Evolutionary conservation across 2,329 filamentous ascomycete genomes (phyloP), one percentile per base, ranked within the genome.

Genomic region (Harringtonia lauricola): DNA sequence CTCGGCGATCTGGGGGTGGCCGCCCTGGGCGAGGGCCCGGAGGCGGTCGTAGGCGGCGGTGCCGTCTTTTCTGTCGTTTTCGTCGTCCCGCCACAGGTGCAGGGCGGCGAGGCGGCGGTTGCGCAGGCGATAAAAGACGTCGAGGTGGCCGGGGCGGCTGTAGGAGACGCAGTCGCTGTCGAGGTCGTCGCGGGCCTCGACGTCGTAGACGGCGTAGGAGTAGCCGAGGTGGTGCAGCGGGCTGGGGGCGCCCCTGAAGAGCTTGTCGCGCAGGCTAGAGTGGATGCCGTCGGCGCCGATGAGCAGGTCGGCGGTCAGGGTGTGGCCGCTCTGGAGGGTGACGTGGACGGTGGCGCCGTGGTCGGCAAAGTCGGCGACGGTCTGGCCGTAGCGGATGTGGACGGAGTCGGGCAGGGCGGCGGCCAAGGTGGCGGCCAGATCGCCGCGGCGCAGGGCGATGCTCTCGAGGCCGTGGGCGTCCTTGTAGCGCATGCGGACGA

Each of bases 1-100:
- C 39, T 55, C 53, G 21, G 37, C 35, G 21, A 45, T 17, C 54
- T 37, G 19, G n/a, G 36, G 36, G 36, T 37, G 19, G n/a, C 36
- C 36, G 36, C 36, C 36, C 10, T 8, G 19, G 36, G 36, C 36
- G 36, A 37, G 6, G 14, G 36, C 19, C 12, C 18, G 36, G 17
- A 37, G 36, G 12, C 36, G 36, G 19, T 37, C 36, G 36, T 37
- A 37, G n/a, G 36, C 36, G 14, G 19, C 8, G 8, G 18, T 7
- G 9, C 36, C 36, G 22, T n/a, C n/a, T n/a, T n/a, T n/a, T n/a
- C 4, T 15, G 19, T 37, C 36, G 36, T 37, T 37, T 6, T 18
- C 24, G 10, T 26, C 22, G 15, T 37, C 36, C n/a, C 36, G 19
- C 36, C 36, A 37, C 13, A 37, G n/a, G 22, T 37, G 36, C 36